Base-by-base conservation (phyloP, 805 yeast species). In the Lachancea cidri region DNA sequence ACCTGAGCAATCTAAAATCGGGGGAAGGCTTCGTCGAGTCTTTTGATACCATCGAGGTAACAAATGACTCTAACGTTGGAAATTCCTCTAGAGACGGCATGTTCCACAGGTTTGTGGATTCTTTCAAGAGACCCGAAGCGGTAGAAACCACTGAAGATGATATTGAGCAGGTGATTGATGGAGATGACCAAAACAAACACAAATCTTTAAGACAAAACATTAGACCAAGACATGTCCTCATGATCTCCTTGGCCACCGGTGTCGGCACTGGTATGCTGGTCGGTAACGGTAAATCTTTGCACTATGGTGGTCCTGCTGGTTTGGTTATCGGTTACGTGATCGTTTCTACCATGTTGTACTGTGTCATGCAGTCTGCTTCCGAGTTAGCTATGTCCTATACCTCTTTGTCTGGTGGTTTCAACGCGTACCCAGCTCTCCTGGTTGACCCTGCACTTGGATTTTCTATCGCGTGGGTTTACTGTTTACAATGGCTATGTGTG, bases 201-300 rank as follows among this genome's bases (percentile, higher is more conserved):
- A 41, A 41, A 36, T 18, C 37, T 11, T 46, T 65, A 42, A 60
- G 63, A 32, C 65, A 66, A 43, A 55, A 64, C 39, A 35, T 55
- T 49, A 52, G 57, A 32, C 57, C 64, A 22, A 57, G 75, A 36
- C 88, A 82, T 49, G 75, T 81, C 46, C 74, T 78, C 45, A 77
- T 84, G 78, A 82, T 86, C 54, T 87, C 94, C 29, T 70, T 86
- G 43, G 93, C 91, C 44, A 89, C 93, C 41, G 82, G 91, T 38
- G 81, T 86, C 46, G 96, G 95, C 55, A 81, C 93, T 4, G 86
- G 86, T 53, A 64, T 80, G 38, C 65, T 74, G 47, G 78, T 78
- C 40, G 83, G 82, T 50, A 66, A 73, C 39, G 83, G 79, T 48
- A 60, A 70, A 48, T 68, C 75, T 5, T 50, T 74, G 37, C 53